Evolutionary conservation across 192 early-diverging fungal species (phyloP).

Genomic region (Coemansia sp.): DNA sequence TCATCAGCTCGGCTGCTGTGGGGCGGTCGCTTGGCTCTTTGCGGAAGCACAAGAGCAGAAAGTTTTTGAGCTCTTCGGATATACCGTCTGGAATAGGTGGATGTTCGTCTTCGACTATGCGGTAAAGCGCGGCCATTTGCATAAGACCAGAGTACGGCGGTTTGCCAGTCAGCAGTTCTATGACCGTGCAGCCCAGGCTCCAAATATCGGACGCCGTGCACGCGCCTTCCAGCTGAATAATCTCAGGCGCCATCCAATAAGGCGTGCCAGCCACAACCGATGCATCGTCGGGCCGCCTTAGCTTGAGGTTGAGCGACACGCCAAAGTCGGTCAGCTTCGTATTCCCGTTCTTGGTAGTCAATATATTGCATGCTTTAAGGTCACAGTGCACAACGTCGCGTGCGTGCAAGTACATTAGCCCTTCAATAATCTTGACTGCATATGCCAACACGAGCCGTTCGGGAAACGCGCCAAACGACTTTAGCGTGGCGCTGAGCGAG

Average conservation of each 20-base stretch:
- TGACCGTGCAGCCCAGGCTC: conserved; percentile 91
- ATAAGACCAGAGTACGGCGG: conserved; percentile 87
- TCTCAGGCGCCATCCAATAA: conserved; percentile 89
- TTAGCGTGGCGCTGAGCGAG: conserved; percentile 79
- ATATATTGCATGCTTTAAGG: conserved; percentile 93
- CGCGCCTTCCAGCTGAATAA: conserved; percentile 89
- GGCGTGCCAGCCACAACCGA: conserved; percentile 82
- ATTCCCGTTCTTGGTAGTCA: conserved; percentile 94
- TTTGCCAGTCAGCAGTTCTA: conserved; percentile 90
- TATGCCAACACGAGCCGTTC: conserved; percentile 87
- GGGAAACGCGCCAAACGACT: conserved; percentile 87
- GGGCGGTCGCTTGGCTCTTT: conserved; percentile 75
- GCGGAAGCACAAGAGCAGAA: conserved; percentile 81
- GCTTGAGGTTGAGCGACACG: conserved; percentile 84
- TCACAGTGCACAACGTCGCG: conserved; percentile 93
- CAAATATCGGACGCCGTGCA: conserved; percentile 92
- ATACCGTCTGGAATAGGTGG: conserved; percentile 83
- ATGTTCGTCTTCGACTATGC: conserved; percentile 89
- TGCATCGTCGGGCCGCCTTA: conserved; percentile 62
- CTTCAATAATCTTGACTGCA: conserved; percentile 84
- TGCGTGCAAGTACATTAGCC: conserved; percentile 85
- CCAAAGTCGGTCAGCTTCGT: conserved; percentile 98
- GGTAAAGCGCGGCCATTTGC: conserved; percentile 89
- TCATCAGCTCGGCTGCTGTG: conserved; percentile 69
- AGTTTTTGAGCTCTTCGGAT: conserved; percentile 76